Evolutionary conservation across 768 basidiomycete species (phyloP).

Genomic region (Mycena polygramma): DNA sequence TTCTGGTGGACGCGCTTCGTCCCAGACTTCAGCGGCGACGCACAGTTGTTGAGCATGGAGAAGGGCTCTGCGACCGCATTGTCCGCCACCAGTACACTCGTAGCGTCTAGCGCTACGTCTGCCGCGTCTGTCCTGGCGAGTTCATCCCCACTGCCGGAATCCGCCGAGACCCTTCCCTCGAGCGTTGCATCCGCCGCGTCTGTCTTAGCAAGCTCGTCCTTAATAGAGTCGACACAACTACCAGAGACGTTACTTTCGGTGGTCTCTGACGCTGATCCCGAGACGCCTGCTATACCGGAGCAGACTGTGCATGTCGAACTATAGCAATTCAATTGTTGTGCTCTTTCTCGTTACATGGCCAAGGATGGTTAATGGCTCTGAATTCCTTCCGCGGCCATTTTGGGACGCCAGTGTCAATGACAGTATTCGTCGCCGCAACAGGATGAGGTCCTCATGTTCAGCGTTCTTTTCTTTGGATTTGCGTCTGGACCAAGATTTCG

Average conservation of each 20-base stretch:
- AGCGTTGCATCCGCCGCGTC: conserved; percentile 19
- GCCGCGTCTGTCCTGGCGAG: conserved; percentile 18
- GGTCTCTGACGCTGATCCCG: conserved; percentile 1
- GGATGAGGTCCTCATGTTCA: too few species aligned
- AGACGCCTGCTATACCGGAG: conserved; percentile 13
- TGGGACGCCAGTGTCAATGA: too few species aligned
- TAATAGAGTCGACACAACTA: neutral
- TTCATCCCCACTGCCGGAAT: neutral
- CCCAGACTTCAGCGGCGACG: conserved; percentile 62
- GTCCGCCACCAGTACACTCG: conserved; percentile 11
- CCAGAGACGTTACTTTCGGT: conserved; percentile 7
- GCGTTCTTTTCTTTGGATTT: too few species aligned
- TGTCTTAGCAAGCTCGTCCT: conserved; percentile 17
- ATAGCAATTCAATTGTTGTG: neutral
- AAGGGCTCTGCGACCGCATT: conserved; percentile 43
- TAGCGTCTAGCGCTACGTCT: conserved; percentile 21
- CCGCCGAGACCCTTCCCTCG: conserved; percentile 2
- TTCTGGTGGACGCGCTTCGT: conserved; percentile 91
- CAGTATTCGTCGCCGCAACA: too few species aligned
- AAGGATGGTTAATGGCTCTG: too few species aligned
- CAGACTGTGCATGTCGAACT: conserved; percentile 26
- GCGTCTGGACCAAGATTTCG: too few species aligned
- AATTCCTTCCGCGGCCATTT: too few species aligned
- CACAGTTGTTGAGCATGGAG: conserved; percentile 50
- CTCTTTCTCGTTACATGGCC: neutral